phyloP scores from a whole-genome alignment of 495 filamentous ascomycete genomes.

The Cetradonia linearis region DNA sequence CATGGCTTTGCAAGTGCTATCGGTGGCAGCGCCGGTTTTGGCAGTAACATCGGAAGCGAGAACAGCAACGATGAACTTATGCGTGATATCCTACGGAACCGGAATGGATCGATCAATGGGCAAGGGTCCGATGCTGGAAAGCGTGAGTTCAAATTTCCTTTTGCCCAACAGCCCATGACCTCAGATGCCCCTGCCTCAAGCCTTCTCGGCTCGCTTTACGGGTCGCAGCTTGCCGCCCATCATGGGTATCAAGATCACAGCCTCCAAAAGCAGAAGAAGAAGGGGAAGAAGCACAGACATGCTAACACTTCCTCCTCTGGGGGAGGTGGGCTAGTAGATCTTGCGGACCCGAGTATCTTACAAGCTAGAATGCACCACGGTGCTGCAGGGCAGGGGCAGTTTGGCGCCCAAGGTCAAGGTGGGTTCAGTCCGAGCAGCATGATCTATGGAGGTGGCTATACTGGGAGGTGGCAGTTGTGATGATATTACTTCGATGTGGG shows the following conservation, averaged over 20 bases:
- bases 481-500: slow-evolving; percentile 11
- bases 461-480: slow-evolving; percentile 54
- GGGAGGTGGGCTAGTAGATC: slow-evolving; percentile 95
- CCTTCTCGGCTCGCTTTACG: slow-evolving; percentile 83
- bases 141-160: slow-evolving; percentile 88
- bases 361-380: slow-evolving; percentile 92
- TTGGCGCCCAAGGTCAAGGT: slow-evolving; percentile 92
- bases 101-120: slow-evolving; percentile 45
- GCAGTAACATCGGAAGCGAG: slow-evolving; percentile 54
- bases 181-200: slow-evolving; percentile 80
- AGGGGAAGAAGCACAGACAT: slow-evolving; percentile 99
- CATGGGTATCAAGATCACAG: slow-evolving; percentile 78
- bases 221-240: slow-evolving; percentile 68
- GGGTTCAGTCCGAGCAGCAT: slow-evolving; percentile 79
- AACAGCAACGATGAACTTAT: slow-evolving; percentile 69
- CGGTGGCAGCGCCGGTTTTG: slow-evolving; percentile 57
- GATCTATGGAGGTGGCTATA: slow-evolving; percentile 74
- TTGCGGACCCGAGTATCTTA: slow-evolving; percentile 98
- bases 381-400: slow-evolving; percentile 78
- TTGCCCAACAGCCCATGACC: slow-evolving; percentile 73
- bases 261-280: slow-evolving; percentile 94
- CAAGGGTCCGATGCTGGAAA: slow-evolving; percentile 70
- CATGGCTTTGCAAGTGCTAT: slow-evolving; percentile 58
- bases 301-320: slow-evolving; percentile 99
- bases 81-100: slow-evolving; percentile 61